These are phyloP conservation scores for Emergomyces orientalis DNA, from an alignment of 2,329 filamentous ascomycete genomes.

Conservation along the genomic window DNA sequence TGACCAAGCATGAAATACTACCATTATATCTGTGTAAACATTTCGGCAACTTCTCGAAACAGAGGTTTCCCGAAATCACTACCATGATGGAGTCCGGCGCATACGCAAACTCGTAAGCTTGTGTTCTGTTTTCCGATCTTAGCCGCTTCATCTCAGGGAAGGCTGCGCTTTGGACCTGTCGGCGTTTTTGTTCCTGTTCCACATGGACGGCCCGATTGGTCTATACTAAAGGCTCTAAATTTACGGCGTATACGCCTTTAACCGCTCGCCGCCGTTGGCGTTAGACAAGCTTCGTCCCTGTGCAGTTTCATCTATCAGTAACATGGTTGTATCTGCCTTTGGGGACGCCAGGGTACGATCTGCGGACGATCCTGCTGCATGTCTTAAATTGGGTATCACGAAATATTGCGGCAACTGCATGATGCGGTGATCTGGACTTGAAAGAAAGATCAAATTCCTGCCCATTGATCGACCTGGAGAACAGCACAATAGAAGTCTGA, in stretches of 20 bases:
- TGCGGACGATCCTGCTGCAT: background rate
- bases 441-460: background rate
- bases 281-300: background rate
- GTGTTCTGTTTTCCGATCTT: background rate
- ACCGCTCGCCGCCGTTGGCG: background rate
- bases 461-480: background rate
- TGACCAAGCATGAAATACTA: background rate
- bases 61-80: background rate
- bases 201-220: background rate
- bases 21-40: background rate
- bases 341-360: background rate
- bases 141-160: background rate
- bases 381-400: background rate
- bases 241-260: background rate
- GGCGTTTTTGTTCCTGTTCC: background rate
- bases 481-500: background rate
- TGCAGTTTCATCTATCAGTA: slow-evolving; percentile 1
- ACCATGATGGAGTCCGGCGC: background rate
- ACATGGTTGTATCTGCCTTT: background rate
- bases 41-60: background rate
- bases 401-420: background rate
- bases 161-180: background rate
- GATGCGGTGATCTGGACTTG: background rate
- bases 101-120: background rate
- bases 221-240: background rate